Percentiles rank a stretch among this genome's conserved stretches.
phyloP scores from a whole-genome alignment of 345 rosid species.

The Eucalyptus urophylla region DNA sequence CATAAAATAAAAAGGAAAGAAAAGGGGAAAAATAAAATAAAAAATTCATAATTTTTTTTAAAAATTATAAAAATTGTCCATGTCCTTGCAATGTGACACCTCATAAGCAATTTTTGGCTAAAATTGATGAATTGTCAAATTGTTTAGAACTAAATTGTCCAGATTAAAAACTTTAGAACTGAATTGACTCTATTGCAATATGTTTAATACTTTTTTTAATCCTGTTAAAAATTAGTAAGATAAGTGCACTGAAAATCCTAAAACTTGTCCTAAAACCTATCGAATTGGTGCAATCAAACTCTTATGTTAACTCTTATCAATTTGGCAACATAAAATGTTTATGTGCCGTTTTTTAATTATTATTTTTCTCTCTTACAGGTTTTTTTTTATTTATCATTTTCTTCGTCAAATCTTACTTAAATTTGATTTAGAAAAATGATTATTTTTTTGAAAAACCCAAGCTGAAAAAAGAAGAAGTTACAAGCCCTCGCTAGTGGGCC shows the following conservation, averaged over 20 bases:
- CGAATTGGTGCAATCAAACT: too few relatives aligned
- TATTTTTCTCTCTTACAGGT: not conserved
- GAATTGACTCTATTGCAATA: too few relatives aligned
- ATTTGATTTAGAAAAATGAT: not conserved
- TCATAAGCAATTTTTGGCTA: rapidly evolving
- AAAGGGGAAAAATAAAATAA: too few relatives aligned
- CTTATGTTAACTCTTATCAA: too few relatives aligned
- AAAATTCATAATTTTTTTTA: too few relatives aligned
- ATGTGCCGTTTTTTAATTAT: not conserved
- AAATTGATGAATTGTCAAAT: rapidly evolving
- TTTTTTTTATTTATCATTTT: too few relatives aligned
- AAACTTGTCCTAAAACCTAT: too few relatives aligned
- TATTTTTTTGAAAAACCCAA: not conserved
- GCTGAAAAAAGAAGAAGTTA: not conserved
- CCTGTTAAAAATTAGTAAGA: rapidly evolving
- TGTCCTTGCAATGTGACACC: not conserved
- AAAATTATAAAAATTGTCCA: not conserved
- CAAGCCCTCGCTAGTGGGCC: not conserved
- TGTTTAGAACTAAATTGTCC: not conserved
- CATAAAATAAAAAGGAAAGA: too few relatives aligned
- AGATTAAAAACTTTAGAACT: too few relatives aligned
- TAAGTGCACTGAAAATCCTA: rapidly evolving
- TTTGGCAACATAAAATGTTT: not conserved
- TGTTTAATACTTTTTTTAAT: too few relatives aligned
- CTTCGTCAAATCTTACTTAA: not conserved